Percentiles rank a stretch among this genome's conserved stretches.
phyloP scores from a whole-genome alignment of 768 basidiomycete species.

The Amanita rimosa region DNA sequence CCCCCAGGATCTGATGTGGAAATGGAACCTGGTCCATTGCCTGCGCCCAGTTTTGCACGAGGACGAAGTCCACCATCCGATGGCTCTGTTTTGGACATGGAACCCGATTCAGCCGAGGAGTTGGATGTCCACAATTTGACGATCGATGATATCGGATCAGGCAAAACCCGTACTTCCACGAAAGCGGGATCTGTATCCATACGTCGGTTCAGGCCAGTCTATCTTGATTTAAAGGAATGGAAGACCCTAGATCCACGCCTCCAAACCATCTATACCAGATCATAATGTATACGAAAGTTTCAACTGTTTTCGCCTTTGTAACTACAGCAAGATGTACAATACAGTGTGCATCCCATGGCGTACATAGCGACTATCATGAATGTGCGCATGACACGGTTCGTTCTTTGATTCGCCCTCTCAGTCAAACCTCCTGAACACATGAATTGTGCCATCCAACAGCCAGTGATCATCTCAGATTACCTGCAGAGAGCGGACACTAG shows the following conservation, averaged over 20 bases:
- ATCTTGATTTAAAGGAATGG: slow-evolving; percentile 11
- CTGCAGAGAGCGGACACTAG: no score
- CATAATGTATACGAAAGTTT: no score
- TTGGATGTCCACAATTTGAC: background rate
- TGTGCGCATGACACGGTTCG: no score
- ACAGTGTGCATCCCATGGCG: no score
- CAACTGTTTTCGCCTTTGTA: no score
- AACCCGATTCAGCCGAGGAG: slow-evolving; percentile 1
- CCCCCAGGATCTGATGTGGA: slow-evolving; percentile 2
- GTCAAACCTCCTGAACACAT: no score
- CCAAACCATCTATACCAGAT: background rate
- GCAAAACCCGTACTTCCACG: background rate
- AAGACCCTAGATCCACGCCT: slow-evolving; percentile 6
- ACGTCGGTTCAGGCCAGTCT: slow-evolving; percentile 9
- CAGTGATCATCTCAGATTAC: no score
- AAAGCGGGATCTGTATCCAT: background rate
- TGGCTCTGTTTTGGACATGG: background rate
- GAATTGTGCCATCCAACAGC: no score
- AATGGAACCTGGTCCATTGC: background rate
- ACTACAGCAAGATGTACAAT: no score
- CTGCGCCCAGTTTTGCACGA: background rate
- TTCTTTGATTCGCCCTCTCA: no score
- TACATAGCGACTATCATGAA: no score
- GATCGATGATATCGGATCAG: background rate
- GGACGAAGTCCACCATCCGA: background rate